Conservation (phyloP, 2,329 filamentous ascomycete genomes). For the Teratosphaeria gauchensis region DNA sequence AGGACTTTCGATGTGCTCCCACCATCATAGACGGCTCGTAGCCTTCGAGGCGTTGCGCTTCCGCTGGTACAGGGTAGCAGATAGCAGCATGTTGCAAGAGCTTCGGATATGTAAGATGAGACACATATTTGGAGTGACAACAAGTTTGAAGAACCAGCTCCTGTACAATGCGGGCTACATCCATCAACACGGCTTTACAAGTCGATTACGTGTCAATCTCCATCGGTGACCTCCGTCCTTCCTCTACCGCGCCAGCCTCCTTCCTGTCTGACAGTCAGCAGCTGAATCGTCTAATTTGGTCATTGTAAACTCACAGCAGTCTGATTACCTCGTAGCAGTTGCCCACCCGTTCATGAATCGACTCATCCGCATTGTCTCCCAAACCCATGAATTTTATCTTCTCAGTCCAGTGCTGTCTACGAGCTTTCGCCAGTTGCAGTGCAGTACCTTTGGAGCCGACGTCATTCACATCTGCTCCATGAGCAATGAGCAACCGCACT, state of each 20-base stretch:
- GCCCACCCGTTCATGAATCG: conserved; percentile 7
- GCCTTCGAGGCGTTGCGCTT: background rate
- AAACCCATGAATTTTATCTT: background rate
- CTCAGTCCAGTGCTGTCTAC: conserved; percentile 1
- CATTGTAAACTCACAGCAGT: conserved; percentile 3
- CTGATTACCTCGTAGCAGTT: conserved; percentile 11
- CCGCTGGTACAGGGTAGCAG: background rate
- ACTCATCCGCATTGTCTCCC: background rate
- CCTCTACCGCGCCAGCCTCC: conserved; percentile 5
- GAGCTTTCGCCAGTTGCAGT: conserved; percentile 2
- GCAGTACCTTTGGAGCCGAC: conserved; percentile 1
- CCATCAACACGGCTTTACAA: background rate
- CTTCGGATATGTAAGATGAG: background rate
- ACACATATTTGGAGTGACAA: background rate
- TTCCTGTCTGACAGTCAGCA: background rate
- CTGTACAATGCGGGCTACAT: background rate
- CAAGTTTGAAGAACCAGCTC: background rate
- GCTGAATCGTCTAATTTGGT: background rate
- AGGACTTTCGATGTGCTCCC: conserved; percentile 37
- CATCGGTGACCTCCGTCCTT: background rate
- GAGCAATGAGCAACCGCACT: conserved; percentile 20
- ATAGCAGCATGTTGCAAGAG: background rate
- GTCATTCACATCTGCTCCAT: conserved; percentile 16
- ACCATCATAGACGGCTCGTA: conserved; percentile 23
- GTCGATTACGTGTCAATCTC: background rate